Evolutionary conservation across 208 protist species (phyloP).

Genomic region (Crithidia fasciculata): DNA sequence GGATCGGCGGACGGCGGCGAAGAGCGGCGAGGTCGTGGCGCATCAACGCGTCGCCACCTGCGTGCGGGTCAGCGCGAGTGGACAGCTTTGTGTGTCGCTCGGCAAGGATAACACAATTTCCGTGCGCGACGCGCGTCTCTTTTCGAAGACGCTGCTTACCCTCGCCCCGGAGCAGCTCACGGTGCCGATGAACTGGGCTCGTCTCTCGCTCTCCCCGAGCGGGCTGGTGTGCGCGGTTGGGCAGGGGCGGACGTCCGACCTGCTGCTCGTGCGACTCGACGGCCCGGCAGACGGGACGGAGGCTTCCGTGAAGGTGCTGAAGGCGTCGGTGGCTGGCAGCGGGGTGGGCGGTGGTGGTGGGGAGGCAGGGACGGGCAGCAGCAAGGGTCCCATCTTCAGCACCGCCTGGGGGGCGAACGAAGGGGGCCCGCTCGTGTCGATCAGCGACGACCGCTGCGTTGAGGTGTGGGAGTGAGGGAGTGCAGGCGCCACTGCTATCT

Average conservation of each 20-base stretch:
- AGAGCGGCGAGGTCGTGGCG: slow-evolving; percentile 35
- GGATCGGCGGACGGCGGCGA: slow-evolving; percentile 51
- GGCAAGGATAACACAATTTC: slow-evolving; percentile 61
- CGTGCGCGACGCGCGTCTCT: slow-evolving; percentile 67
- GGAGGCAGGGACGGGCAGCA: slow-evolving; percentile 5
- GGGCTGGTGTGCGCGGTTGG: slow-evolving; percentile 58
- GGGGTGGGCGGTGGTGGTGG: neutral
- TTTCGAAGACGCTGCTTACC: slow-evolving; percentile 40
- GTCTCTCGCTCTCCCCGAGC: slow-evolving; percentile 51
- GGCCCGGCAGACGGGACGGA: neutral
- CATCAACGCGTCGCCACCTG: slow-evolving; percentile 66
- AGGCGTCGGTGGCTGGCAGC: slow-evolving; percentile 9
- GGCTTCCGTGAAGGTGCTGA: slow-evolving; percentile 21
- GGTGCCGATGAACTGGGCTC: slow-evolving; percentile 60
- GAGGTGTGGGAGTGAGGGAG: slow-evolving; percentile 32
- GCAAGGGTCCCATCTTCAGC: slow-evolving; percentile 39
- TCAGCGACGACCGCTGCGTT: slow-evolving; percentile 34
- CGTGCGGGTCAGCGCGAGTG: slow-evolving; percentile 47
- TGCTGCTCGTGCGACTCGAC: slow-evolving; percentile 27
- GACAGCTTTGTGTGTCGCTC: slow-evolving; percentile 60
- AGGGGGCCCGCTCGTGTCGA: slow-evolving; percentile 31
- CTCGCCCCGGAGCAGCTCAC: slow-evolving; percentile 39
- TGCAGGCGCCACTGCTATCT: too few relatives aligned
- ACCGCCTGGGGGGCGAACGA: slow-evolving; percentile 43
- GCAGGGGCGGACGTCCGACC: slow-evolving; percentile 30